These are phyloP conservation scores for Coriolopsis trogii DNA, from an alignment of 1,284 basidiomycete species.

Conservation along the genomic window DNA sequence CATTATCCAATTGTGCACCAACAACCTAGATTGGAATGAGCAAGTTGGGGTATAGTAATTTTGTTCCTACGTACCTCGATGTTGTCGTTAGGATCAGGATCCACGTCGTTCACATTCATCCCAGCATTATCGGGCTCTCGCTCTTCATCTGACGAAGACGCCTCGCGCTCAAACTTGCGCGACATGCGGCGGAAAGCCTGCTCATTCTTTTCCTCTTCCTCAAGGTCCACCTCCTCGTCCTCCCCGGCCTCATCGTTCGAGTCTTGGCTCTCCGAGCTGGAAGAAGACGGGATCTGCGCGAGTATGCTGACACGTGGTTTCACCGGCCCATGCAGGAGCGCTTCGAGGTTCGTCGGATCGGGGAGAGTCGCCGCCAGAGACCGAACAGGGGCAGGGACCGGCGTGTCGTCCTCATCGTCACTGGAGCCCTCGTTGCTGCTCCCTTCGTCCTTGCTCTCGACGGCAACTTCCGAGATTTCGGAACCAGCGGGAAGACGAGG, in stretches of 20 bases:
- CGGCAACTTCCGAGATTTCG: slow-evolving; percentile 33
- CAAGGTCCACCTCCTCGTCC: slow-evolving; percentile 24
- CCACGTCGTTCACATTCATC: slow-evolving; percentile 18
- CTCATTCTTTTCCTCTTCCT: slow-evolving; percentile 29
- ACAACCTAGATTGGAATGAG: no score
- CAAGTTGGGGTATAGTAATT: neutral
- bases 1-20: neutral
- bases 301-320: slow-evolving; percentile 24
- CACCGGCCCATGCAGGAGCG: slow-evolving; percentile 30
- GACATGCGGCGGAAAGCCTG: slow-evolving; percentile 29
- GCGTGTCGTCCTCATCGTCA: slow-evolving; percentile 20
- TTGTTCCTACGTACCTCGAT: slow-evolving; percentile 24
- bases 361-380: neutral
- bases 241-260: slow-evolving; percentile 20
- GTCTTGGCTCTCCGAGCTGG: slow-evolving; percentile 20
- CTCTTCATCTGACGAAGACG: slow-evolving; percentile 32
- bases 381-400: neutral
- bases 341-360: slow-evolving; percentile 22
- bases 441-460: slow-evolving; percentile 33
- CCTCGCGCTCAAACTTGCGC: slow-evolving; percentile 21
- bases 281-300: slow-evolving; percentile 24
- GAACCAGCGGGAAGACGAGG: slow-evolving; percentile 30
- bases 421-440: slow-evolving; percentile 33
- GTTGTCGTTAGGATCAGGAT: slow-evolving; percentile 20
- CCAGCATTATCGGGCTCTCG: slow-evolving; percentile 15